Conservation (phyloP, 2,329 filamentous ascomycete species). For the Graphilbum sp. region DNA sequence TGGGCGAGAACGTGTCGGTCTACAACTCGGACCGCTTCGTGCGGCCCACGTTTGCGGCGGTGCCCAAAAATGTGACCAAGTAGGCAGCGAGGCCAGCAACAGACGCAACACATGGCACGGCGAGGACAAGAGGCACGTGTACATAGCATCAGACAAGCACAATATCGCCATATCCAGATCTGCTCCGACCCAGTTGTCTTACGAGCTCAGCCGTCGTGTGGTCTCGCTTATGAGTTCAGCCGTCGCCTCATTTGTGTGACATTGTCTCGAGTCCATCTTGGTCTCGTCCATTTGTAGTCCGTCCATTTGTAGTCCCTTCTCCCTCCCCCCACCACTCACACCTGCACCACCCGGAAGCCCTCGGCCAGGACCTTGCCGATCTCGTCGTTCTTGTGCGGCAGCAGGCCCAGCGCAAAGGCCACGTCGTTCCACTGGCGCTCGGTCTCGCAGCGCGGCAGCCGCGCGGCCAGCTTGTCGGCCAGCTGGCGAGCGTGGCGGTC, state of each 20-base stretch:
- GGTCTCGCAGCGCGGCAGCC: slow-evolving; percentile 70
- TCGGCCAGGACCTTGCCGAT: slow-evolving; percentile 61
- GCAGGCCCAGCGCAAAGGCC: slow-evolving; percentile 71
- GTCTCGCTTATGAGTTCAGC: no score
- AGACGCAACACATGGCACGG: no score
- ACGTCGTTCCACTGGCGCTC: slow-evolving; percentile 98
- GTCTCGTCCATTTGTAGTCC: no score
- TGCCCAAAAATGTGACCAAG: slow-evolving; percentile 26
- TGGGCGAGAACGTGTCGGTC: slow-evolving; percentile 69
- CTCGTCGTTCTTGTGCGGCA: slow-evolving; percentile 89
- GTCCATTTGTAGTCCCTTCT: no score
- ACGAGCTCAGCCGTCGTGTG: no score
- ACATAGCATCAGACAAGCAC: neutral
- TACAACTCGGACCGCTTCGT: slow-evolving; percentile 81
- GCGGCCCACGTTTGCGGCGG: slow-evolving; percentile 61
- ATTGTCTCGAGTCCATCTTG: no score
- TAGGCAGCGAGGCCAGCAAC: neutral
- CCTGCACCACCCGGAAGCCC: slow-evolving; percentile 58
- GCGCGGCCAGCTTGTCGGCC: slow-evolving; percentile 77
- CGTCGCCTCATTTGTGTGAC: no score
- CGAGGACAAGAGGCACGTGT: neutral
- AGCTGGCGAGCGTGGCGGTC: slow-evolving; percentile 96
- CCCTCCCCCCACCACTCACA: no score
- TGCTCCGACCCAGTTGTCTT: neutral
- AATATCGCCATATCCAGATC: neutral